Conservation (phyloP, 495 filamentous ascomycete genomes). For the Chaetomidium leptoderma region DNA sequence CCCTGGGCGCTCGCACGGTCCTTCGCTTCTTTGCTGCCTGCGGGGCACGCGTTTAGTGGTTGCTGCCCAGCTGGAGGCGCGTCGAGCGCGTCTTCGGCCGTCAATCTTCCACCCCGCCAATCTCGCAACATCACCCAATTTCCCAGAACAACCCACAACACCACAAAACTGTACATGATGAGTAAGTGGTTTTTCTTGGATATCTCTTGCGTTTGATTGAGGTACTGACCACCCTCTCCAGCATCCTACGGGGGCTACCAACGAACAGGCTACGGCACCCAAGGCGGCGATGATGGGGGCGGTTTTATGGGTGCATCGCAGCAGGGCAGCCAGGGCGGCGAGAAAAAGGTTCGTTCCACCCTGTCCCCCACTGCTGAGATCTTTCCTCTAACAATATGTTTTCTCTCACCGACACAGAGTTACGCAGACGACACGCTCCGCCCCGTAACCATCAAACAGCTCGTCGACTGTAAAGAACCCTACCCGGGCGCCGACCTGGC, state of each 20-base stretch:
- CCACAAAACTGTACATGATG: neutral
- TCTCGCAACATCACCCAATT: neutral
- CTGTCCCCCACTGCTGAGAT: neutral
- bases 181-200: neutral
- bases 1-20: neutral
- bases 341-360: conserved; percentile 19
- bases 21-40: neutral
- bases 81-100: conserved; percentile 13
- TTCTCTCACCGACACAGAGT: conserved; percentile 15
- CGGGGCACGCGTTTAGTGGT: conserved; percentile 22
- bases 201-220: too few species aligned
- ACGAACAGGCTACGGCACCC: conserved; percentile 36
- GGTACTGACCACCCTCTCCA: conserved; percentile 9
- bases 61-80: conserved; percentile 14
- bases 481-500: conserved; percentile 67
- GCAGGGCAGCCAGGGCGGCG: conserved; percentile 39
- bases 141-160: neutral
- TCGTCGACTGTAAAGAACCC: conserved; percentile 70
- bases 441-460: conserved; percentile 91
- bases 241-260: conserved; percentile 42
- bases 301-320: conserved; percentile 45
- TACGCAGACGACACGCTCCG: conserved; percentile 66
- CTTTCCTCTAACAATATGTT: neutral
- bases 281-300: conserved; percentile 43
- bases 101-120: conserved; percentile 10